Evolutionary conservation across 129 eudicot species (phyloP).

Genomic region (Chrysanthemum makinoi): DNA sequence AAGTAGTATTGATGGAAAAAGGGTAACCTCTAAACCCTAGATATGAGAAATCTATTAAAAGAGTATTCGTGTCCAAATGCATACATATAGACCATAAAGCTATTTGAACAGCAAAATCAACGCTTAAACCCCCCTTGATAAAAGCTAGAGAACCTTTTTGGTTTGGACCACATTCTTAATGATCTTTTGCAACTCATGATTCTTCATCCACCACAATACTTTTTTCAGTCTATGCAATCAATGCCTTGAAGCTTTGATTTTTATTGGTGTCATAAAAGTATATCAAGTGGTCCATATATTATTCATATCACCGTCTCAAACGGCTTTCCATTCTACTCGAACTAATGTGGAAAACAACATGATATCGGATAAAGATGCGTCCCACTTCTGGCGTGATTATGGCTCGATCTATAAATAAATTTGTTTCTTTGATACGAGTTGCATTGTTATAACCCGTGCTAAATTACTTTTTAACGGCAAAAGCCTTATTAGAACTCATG

Average conservation of each 20-base stretch:
- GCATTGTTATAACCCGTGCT: background rate
- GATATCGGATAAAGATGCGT: slow-evolving; percentile 31
- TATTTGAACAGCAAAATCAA: slow-evolving; percentile 39
- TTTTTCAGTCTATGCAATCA: slow-evolving; percentile 39
- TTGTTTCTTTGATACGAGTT: background rate
- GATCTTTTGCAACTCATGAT: slow-evolving; percentile 33
- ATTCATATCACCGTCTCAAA: slow-evolving; percentile 29
- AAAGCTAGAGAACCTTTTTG: slow-evolving; percentile 25
- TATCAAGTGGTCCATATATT: slow-evolving; percentile 46
- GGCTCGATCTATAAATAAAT: slow-evolving; percentile 8
- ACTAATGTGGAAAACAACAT: slow-evolving; percentile 35
- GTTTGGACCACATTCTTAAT: slow-evolving; percentile 46
- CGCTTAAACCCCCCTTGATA: slow-evolving; percentile 25
- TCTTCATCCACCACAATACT: slow-evolving; percentile 45
- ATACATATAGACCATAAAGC: slow-evolving; percentile 40
- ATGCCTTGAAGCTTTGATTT: slow-evolving; percentile 39
- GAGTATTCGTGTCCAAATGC: slow-evolving; percentile 27
- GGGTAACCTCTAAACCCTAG: slow-evolving; percentile 19
- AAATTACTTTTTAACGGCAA: too few relatives aligned
- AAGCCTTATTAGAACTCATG: too few relatives aligned
- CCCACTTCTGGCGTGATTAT: slow-evolving; percentile 26
- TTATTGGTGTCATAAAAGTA: slow-evolving; percentile 38
- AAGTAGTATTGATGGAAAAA: slow-evolving; percentile 14
- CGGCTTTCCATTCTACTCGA: slow-evolving; percentile 33
- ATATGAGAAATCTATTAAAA: slow-evolving; percentile 26